Evolutionary conservation across 2,329 filamentous ascomycete species (phyloP), one percentile per base, ranked within the genome.

Genomic region (Colletotrichum echinochloae): DNA sequence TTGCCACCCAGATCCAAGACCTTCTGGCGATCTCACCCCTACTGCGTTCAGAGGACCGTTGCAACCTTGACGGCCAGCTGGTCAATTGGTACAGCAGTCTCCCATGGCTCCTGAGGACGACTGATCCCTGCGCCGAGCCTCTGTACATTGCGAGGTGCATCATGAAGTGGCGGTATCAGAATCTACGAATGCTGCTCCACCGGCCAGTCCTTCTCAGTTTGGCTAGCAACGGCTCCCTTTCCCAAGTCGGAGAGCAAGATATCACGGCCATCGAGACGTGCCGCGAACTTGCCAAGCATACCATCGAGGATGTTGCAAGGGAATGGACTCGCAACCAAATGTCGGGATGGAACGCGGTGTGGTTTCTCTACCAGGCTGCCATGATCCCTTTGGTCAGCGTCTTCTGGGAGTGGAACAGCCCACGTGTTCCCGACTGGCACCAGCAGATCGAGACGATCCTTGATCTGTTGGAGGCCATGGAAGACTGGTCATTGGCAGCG

Each of bases 121-220:
- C 83, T 14, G 90, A 94, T 66, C 88, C 90, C 12, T 93, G 91
- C 76, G 89, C 91, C 0, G 90, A 93, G 74, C 89, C 91, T 2
- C 86, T 94, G 23, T 89, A 89, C 73, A 91, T 91, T 59, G 89
- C 91, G 0, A 87, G 92, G 60, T 89, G 89, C 73, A 88, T 94
- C 74, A 94, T 94, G 90, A 92, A 93, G 78, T 95, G 92, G 93
- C 88, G 92, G 18, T 95, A 93, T 77, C 90, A 93, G 77, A 94
- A 94, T 75, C 86, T 94, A 56, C 90, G 92, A 56, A 91, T 94
- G 80, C 86, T 95, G 1, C 87, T 95, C 28, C 91, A 94, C 78
- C 86, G 93, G 3, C 92, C 92, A 0, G 89, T 91, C 0, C 84
- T 95, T 1, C 85, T 95, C 7, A 91, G 88, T 80, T 82, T 92